These are phyloP conservation scores for Dichomitus squalens DNA, from an alignment of 1,284 basidiomycete genomes.

Conservation along the genomic window DNA sequence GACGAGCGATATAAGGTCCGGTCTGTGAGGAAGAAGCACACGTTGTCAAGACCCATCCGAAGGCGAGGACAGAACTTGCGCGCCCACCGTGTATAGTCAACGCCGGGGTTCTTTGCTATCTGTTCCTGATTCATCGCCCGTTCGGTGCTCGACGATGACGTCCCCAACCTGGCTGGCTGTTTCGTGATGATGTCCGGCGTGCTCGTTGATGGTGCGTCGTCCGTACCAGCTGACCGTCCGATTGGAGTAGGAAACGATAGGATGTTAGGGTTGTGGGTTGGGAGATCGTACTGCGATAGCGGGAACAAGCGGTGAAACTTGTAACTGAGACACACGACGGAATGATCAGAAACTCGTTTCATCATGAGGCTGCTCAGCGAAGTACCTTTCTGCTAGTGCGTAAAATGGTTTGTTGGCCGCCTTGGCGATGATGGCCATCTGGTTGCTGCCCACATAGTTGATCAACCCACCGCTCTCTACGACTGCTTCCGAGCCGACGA, in stretches of 20 bases:
- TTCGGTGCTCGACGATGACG: constrained; percentile 24
- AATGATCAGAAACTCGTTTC: constrained; percentile 26
- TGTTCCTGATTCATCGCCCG: constrained; percentile 70
- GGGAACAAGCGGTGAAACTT: constrained; percentile 98
- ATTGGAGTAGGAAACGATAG: constrained; percentile 60
- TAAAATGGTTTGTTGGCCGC: constrained; percentile 96
- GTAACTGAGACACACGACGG: constrained; percentile 60
- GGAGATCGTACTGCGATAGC: constrained; percentile 95
- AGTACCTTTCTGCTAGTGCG: constrained; percentile 89
- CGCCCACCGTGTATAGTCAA: constrained; percentile 78
- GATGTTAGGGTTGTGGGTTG: constrained; percentile 75
- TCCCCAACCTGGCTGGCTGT: constrained; percentile 14
- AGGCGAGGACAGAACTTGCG: background rate
- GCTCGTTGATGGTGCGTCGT: constrained; percentile 23
- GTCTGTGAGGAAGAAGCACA: constrained; percentile 44
- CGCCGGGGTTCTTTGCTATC: constrained; percentile 75
- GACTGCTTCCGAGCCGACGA: constrained; percentile 97
- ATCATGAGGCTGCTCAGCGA: constrained; percentile 16
- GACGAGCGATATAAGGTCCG: constrained; percentile 87
- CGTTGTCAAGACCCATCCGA: constrained; percentile 8
- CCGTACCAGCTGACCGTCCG: constrained; percentile 31
- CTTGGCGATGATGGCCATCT: constrained; percentile 96
- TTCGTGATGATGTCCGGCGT: constrained; percentile 14
- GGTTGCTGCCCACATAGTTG: constrained; percentile 92
- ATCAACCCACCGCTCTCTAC: constrained; percentile 91